A percentile compares a stretch with the other conserved stretches of the same genome.
Conservation (phyloP, 257 asterid genomes). For the Capsicum pubescens region DNA sequence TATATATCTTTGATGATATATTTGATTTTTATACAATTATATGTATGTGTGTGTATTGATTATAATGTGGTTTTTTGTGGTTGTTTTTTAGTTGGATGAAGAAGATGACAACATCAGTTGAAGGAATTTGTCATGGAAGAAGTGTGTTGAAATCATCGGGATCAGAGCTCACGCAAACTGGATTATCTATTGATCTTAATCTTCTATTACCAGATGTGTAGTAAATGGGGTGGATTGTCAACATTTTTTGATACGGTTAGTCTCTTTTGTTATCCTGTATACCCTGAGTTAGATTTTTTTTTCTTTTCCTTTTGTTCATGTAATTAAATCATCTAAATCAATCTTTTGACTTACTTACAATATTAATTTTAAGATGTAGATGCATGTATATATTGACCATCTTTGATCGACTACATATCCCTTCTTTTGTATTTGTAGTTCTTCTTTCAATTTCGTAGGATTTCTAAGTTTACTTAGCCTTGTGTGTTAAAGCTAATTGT, state of each 20-base stretch:
- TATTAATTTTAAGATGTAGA: neutral
- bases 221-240: constrained; percentile 43
- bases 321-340: neutral
- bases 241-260: constrained; percentile 79
- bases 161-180: constrained; percentile 51
- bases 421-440: neutral
- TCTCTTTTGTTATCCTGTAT: neutral
- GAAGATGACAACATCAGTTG: constrained; percentile 36
- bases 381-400: neutral
- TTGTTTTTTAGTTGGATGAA: constrained; percentile 49
- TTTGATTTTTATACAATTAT: neutral
- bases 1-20: neutral
- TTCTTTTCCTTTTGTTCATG: neutral
- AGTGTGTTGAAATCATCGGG: constrained; percentile 46
- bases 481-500: neutral
- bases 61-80: neutral
- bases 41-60: neutral
- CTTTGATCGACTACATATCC: neutral
- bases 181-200: constrained; percentile 56
- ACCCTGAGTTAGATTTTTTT: neutral
- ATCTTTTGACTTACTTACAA: neutral
- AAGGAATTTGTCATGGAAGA: constrained; percentile 37
- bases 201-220: constrained; percentile 39
- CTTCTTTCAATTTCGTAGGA: neutral
- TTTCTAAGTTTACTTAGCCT: neutral